Percentiles rank a stretch among this genome's conserved stretches.
These are phyloP conservation scores for Sporormia fimetaria DNA, from an alignment of 495 filamentous ascomycete genomes.

Conservation along the genomic window DNA sequence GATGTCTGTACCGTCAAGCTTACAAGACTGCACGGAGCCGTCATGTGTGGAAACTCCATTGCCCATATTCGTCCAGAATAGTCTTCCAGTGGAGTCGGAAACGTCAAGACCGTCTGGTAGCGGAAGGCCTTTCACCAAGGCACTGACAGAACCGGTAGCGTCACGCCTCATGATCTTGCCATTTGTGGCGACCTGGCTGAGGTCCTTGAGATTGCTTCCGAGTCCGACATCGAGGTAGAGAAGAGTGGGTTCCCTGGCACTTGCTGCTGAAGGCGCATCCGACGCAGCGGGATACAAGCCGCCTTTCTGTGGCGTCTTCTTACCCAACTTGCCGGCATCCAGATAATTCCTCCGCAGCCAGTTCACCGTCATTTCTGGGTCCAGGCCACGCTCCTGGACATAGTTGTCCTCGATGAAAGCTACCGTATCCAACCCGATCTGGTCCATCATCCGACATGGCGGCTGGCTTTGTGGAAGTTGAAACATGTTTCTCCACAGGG, in stretches of 20 bases:
- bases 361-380: slow-evolving; percentile 27
- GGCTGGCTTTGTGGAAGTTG: slow-evolving; percentile 5
- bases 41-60: slow-evolving; percentile 28
- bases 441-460: slow-evolving; percentile 21
- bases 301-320: slow-evolving; percentile 29
- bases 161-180: neutral
- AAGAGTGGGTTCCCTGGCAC: neutral
- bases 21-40: slow-evolving; percentile 37
- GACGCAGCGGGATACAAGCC: slow-evolving; percentile 28
- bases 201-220: neutral
- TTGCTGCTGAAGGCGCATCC: neutral
- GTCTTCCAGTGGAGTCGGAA: slow-evolving; percentile 25
- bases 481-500: slow-evolving; percentile 37
- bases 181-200: neutral
- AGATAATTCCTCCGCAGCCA: slow-evolving; percentile 32
- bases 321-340: slow-evolving; percentile 28
- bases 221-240: slow-evolving; percentile 9
- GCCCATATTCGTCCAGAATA: slow-evolving; percentile 50
- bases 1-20: slow-evolving; percentile 37
- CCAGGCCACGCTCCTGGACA: slow-evolving; percentile 29
- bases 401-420: slow-evolving; percentile 38
- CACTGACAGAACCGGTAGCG: neutral
- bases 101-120: slow-evolving; percentile 43
- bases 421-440: slow-evolving; percentile 44
- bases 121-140: slow-evolving; percentile 29